phyloP scores from a whole-genome alignment of 2,329 filamentous ascomycete species.

The Cordyceps militaris region DNA sequence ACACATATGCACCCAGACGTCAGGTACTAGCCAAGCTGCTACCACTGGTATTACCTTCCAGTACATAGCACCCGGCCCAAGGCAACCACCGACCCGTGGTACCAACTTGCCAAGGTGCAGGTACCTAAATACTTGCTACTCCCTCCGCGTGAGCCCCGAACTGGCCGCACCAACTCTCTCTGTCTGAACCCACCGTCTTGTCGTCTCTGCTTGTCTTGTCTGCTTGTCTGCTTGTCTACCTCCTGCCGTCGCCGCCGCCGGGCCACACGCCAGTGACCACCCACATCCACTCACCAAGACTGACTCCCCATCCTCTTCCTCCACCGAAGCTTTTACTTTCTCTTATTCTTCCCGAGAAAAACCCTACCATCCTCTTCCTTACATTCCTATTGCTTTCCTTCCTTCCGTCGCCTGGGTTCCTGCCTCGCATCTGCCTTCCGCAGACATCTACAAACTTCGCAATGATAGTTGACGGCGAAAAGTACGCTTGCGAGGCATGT shows the following conservation, averaged over 20 bases:
- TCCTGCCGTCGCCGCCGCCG: neutral
- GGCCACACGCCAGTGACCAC: neutral
- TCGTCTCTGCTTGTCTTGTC: neutral
- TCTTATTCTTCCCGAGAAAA: slow-evolving; percentile 5
- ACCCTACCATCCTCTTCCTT: neutral
- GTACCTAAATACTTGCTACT: neutral
- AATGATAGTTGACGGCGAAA: slow-evolving; percentile 91
- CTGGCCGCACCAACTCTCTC: neutral
- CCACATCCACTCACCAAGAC: neutral
- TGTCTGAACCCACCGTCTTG: neutral
- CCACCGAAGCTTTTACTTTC: slow-evolving; percentile 8
- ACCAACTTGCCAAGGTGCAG: neutral
- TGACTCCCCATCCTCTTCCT: slow-evolving; percentile 8
- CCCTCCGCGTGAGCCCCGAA: neutral
- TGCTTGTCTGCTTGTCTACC: neutral
- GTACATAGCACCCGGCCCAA: neutral
- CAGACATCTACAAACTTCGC: slow-evolving; percentile 19
- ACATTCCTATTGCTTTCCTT: neutral
- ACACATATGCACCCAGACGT: neutral
- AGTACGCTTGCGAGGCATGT: slow-evolving; percentile 96
- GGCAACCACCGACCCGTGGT: neutral
- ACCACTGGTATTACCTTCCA: neutral
- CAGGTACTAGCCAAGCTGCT: neutral
- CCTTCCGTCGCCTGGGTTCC: neutral
- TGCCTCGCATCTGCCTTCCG: slow-evolving; percentile 11